Evolutionary conservation across 345 rosid species (phyloP), one percentile per base, ranked within the genome.

Genomic region (Eutrema japonicum): DNA sequence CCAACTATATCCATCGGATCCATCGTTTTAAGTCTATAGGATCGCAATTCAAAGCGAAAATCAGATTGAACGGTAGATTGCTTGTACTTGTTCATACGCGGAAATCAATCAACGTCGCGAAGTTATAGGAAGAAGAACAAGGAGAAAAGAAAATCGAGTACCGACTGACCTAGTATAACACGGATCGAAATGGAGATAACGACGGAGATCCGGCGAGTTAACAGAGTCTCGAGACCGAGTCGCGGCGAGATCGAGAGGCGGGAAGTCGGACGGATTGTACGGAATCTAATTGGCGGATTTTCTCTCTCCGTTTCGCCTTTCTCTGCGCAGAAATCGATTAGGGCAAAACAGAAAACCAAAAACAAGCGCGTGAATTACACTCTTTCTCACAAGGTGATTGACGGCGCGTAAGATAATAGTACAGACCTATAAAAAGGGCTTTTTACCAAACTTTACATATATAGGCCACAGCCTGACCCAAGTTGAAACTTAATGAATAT

Each of bases 1-100:
- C 98, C 99, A 48, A 95, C 97, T 59, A 95, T 95, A 86, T 92
- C 99, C 94, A 87, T 90, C 67, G 99, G 91, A 58, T 95, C 99
- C 99, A 95, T 92, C 61, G 58, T 80, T 51, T 30, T 0, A 32
- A 32, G 38, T 70, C 61, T 76, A 10, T 61, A 55, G n/a, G 67
- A 70, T 81, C 77, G 36, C 63, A 72, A 82, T 77, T 46, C 55
- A 41, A 55, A 57, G 22, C 18, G 3, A 26, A 5, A 11, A 6
- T 55, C 56, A 42, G 74, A 51, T 66, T 48, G 8, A 16, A 36
- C 18, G 36, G 3, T 10, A 3, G 12, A 46, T 32, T 40, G 40
- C 14, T n/a, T 4, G 46, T 18, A 65, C 18, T 3, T 60, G 16
- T 8, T 5, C 2, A 4, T 7, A 30, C 3, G 27, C 14, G 66